Base-by-base conservation (phyloP, 306 rosid species). In the Rosa lucieae region DNA sequence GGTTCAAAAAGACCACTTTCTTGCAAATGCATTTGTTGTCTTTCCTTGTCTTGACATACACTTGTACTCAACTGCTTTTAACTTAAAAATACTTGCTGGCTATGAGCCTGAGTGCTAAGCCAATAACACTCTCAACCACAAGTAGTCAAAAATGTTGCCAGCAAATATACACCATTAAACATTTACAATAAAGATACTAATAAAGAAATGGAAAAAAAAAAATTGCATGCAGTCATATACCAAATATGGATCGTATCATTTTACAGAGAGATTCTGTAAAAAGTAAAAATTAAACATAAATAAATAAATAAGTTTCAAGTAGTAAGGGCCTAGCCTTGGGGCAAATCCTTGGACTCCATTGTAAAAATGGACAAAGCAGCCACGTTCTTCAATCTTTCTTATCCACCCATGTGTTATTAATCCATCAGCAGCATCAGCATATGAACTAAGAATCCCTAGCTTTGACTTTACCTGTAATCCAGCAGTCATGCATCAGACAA, bases 361-460 rank as follows among this genome's bases (percentile, higher is more conserved):
- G 83, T 91, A 95, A 81, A 95, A 95, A 43, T 91, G 95, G 76
- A 93, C 91, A 89, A 86, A 88, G 88, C 98, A 95, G 63, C 99
- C 98, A 86, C 89, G 93, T 61, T 72, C 86, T 85, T 91, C 99
- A 44, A 95, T 92, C 90, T 88, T 95, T 78, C 98, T 82, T 83
- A 95, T 89, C 99, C 99, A 95, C 74, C 99, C 99, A 87, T 95
- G 99, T 58, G 94, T 89, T 82, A 95, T 83, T 81, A 93, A 84
- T 78, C 98, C 97, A 56, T 85, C 96, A 67, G 87, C 77, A 55
- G 92, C 98, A 79, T 95, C 97, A 67, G 84, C 74, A 81, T 89
- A 93, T 39, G 99, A 93, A 86, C 94, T 85, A 75, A 95, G 84
- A 85, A 93, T 89, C 76, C 78, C 87, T 67, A 86, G 91, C 81